phyloP scores from a whole-genome alignment of 2,329 filamentous ascomycete species.

The Aspergillus floridensis region DNA sequence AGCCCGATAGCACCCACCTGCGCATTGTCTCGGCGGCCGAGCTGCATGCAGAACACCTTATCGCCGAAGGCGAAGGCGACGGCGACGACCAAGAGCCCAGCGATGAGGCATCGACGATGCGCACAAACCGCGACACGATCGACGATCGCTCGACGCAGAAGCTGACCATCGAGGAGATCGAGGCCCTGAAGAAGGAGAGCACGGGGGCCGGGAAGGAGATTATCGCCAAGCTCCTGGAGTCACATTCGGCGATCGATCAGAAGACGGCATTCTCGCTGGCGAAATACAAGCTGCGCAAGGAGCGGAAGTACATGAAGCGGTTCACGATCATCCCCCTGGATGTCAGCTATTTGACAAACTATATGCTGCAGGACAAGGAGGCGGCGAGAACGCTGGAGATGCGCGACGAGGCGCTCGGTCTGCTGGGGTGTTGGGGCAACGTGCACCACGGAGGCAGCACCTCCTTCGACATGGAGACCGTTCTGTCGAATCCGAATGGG shows the following conservation, averaged over 20 bases:
- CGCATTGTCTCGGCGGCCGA: conserved; percentile 78
- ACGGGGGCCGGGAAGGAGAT: conserved; percentile 80
- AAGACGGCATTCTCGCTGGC: conserved; percentile 92
- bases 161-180: conserved; percentile 69
- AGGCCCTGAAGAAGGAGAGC: conserved; percentile 68
- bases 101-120: conserved; percentile 49
- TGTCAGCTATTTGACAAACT: conserved; percentile 70
- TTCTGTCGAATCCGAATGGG: conserved; percentile 46
- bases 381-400: conserved; percentile 78
- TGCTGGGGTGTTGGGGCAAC: conserved; percentile 87
- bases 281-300: conserved; percentile 94
- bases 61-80: conserved; percentile 48
- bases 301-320: conserved; percentile 84
- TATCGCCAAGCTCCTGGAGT: conserved; percentile 87
- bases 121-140: conserved; percentile 62
- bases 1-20: conserved; percentile 62
- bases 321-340: conserved; percentile 86
- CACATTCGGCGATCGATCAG: conserved; percentile 84
- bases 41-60: conserved; percentile 73
- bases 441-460: conserved; percentile 67
- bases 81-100: conserved; percentile 34
- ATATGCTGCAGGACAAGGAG: conserved; percentile 77
- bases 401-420: conserved; percentile 75
- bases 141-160: conserved; percentile 70
- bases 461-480: conserved; percentile 20